phyloP scores from a whole-genome alignment of 495 filamentous ascomycete genomes.

The Penicillium subrubescens region DNA sequence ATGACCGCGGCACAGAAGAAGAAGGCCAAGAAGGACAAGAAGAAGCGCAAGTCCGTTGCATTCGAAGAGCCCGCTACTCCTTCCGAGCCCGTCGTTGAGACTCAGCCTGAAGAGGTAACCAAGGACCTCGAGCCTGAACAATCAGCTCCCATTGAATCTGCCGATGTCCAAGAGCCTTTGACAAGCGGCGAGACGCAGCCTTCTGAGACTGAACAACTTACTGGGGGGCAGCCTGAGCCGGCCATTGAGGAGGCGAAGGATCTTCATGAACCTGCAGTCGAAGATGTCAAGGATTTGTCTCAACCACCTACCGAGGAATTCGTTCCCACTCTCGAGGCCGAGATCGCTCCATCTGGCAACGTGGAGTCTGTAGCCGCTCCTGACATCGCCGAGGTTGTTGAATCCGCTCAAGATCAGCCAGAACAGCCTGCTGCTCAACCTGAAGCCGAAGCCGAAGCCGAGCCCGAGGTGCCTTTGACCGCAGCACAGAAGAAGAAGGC shows the following conservation, averaged over 20 bases:
- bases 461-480: slow-evolving; percentile 24
- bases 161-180: slow-evolving; percentile 16
- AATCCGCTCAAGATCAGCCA: slow-evolving; percentile 11
- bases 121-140: slow-evolving; percentile 20
- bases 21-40: slow-evolving; percentile 39
- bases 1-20: slow-evolving; percentile 21
- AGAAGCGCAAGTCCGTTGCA: slow-evolving; percentile 34
- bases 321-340: not conserved
- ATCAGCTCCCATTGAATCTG: slow-evolving; percentile 14
- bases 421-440: slow-evolving; percentile 9
- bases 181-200: slow-evolving; percentile 27
- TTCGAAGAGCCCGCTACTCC: slow-evolving; percentile 26
- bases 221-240: slow-evolving; percentile 9
- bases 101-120: slow-evolving; percentile 9
- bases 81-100: slow-evolving; percentile 14
- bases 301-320: slow-evolving; percentile 8
- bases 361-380: slow-evolving; percentile 15
- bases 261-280: not conserved
- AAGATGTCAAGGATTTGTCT: not conserved
- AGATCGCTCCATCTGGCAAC: slow-evolving; percentile 9
- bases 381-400: slow-evolving; percentile 16
- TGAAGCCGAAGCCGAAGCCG: slow-evolving; percentile 9
- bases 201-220: slow-evolving; percentile 7
- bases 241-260: not conserved
- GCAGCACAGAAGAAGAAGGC: slow-evolving; percentile 41